Conservation (phyloP, 1,139 yeast genomes). For the Pichia sp. region DNA sequence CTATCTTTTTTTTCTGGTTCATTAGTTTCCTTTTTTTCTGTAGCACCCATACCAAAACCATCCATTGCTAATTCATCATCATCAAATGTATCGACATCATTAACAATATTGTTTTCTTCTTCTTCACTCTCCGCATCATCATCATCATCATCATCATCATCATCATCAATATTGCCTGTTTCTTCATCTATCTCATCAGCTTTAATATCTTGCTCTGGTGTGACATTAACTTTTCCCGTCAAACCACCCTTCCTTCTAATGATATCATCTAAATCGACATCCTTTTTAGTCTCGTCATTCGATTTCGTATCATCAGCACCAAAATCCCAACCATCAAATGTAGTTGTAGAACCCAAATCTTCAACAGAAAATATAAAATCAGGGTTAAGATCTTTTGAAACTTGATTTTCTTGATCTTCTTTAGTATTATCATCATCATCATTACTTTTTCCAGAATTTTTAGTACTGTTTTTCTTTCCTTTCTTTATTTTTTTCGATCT, state of each 20-base stretch:
- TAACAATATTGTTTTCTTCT: constrained; percentile 17
- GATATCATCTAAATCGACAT: constrained; percentile 82
- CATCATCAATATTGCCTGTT: constrained; percentile 26
- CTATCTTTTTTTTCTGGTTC: constrained; percentile 22
- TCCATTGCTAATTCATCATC: constrained; percentile 60
- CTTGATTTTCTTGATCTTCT: constrained; percentile 35
- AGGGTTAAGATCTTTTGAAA: constrained; percentile 49
- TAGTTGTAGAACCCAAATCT: constrained; percentile 46
- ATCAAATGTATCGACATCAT: constrained; percentile 19
- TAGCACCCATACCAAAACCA: constrained; percentile 68
- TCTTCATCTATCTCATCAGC: constrained; percentile 30
- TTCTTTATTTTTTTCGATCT: neutral
- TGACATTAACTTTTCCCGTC: constrained; percentile 41
- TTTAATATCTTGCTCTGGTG: constrained; percentile 28
- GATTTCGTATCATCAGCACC: constrained; percentile 33
- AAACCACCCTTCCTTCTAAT: constrained; percentile 77
- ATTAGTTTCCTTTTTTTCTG: constrained; percentile 19
- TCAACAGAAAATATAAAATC: constrained; percentile 65
- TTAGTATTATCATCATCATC: constrained; percentile 17
- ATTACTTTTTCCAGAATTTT: neutral
- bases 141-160: constrained; percentile 12
- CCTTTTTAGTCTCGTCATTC: constrained; percentile 37
- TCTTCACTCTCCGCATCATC: constrained; percentile 32
- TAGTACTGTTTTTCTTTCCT: neutral
- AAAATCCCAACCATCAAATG: constrained; percentile 82